phyloP scores from a whole-genome alignment of 2,329 filamentous ascomycete genomes.

The Aciculosporium take region DNA sequence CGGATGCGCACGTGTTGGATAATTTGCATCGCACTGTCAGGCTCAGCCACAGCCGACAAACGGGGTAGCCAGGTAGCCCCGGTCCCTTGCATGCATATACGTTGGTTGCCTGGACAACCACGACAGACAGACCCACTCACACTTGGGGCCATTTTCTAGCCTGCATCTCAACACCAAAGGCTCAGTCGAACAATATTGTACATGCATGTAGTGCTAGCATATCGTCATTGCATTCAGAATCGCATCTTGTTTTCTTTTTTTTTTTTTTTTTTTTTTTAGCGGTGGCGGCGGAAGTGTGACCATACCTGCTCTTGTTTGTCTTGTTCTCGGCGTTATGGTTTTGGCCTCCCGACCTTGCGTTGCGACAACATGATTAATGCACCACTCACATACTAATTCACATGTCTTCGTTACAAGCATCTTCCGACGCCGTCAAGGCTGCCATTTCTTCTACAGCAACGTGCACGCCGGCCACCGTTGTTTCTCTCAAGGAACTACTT shows the following conservation, averaged over 20 bases:
- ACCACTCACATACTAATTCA: slow-evolving; percentile 13
- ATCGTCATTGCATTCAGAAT: slow-evolving; percentile 10
- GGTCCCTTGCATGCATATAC: background rate
- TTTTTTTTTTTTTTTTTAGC: background rate
- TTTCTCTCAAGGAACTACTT: slow-evolving; percentile 33
- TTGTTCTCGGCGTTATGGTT: slow-evolving; percentile 8
- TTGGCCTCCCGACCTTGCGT: slow-evolving; percentile 3
- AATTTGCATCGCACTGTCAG: background rate
- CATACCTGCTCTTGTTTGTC: slow-evolving; percentile 3
- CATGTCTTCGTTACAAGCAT: slow-evolving; percentile 31
- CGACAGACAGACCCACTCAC: slow-evolving; percentile 17
- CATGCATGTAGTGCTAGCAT: slow-evolving; percentile 4
- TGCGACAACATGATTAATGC: slow-evolving; percentile 21
- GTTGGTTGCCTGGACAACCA: slow-evolving; percentile 22
- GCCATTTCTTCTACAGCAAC: slow-evolving; percentile 38
- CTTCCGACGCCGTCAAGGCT: slow-evolving; percentile 36
- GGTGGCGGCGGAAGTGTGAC: background rate
- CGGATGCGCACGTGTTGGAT: background rate
- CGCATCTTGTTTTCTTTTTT: slow-evolving; percentile 12
- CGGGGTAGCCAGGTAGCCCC: no score
- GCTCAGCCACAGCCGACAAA: background rate
- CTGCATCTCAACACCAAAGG: slow-evolving; percentile 7
- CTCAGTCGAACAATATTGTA: slow-evolving; percentile 7
- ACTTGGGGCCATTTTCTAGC: background rate
- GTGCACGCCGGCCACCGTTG: slow-evolving; percentile 36